phyloP scores from a whole-genome alignment of 75 land plant species.

The Pinus taeda region DNA sequence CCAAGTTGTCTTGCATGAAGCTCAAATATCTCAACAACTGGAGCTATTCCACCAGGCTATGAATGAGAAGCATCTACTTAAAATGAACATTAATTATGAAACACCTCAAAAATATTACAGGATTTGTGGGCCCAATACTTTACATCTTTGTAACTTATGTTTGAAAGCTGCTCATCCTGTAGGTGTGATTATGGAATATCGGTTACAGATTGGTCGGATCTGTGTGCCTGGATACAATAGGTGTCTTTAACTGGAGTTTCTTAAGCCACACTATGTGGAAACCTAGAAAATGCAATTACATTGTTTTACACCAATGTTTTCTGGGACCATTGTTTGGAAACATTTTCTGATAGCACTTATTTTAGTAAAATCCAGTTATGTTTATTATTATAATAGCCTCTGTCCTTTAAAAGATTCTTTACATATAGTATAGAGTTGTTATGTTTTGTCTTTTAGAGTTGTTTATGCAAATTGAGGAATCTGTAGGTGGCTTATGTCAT shows the following conservation, averaged over 20 bases:
- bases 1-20: too few species aligned
- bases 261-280: background rate
- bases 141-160: too few species aligned
- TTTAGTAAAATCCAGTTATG: background rate
- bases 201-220: too few species aligned
- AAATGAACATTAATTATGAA: too few species aligned
- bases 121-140: too few species aligned
- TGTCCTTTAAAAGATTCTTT: too few species aligned
- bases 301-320: background rate
- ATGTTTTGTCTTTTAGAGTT: background rate
- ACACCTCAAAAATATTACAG: too few species aligned
- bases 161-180: too few species aligned
- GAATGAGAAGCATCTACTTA: too few species aligned
- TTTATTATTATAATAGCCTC: background rate
- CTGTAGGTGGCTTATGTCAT: background rate
- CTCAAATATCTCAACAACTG: too few species aligned
- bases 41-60: too few species aligned
- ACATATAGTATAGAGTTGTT: background rate
- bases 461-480: background rate
- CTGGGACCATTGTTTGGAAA: background rate
- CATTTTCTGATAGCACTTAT: background rate
- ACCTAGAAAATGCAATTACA: background rate
- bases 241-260: background rate
- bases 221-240: background rate
- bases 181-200: too few species aligned